A percentile compares a stretch with the other conserved stretches of the same genome.
phyloP scores from a whole-genome alignment of 495 filamentous ascomycete species.

The Talaromyces stipitatus region DNA sequence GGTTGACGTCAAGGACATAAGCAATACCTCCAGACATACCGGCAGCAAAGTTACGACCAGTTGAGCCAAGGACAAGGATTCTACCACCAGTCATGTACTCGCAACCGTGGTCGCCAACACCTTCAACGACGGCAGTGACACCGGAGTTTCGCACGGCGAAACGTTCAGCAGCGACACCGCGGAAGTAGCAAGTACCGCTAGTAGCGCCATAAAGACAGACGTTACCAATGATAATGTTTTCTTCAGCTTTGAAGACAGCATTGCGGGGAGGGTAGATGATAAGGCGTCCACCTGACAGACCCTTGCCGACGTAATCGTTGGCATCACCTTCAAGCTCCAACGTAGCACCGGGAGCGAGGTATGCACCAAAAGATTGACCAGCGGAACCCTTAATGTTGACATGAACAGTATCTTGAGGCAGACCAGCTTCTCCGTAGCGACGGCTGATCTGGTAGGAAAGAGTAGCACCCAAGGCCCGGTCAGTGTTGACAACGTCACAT shows the following conservation, averaged over 20 bases:
- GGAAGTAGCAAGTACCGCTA: slow-evolving; percentile 92
- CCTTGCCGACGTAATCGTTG: slow-evolving; percentile 99
- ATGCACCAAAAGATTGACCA: slow-evolving; percentile 96
- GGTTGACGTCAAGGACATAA: slow-evolving; percentile 87
- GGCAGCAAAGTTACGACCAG: slow-evolving; percentile 98
- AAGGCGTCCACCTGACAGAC: slow-evolving; percentile 88
- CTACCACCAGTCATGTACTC: slow-evolving; percentile 98
- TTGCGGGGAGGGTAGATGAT: slow-evolving; percentile 94
- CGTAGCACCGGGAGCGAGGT: slow-evolving; percentile 90
- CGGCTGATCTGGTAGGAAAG: slow-evolving; percentile 96
- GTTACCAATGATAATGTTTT: slow-evolving; percentile 95
- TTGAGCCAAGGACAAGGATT: slow-evolving; percentile 80
- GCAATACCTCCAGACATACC: slow-evolving; percentile 99
- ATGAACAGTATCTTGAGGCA: slow-evolving; percentile 93
- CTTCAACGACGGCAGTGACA: slow-evolving; percentile 93
- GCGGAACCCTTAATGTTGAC: slow-evolving; percentile 98
- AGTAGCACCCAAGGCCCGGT: slow-evolving; percentile 89
- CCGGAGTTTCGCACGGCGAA: slow-evolving; percentile 98
- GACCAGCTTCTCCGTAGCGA: slow-evolving; percentile 80
- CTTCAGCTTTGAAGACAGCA: slow-evolving; percentile 93
- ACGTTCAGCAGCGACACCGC: slow-evolving; percentile 92
- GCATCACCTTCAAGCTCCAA: slow-evolving; percentile 95
- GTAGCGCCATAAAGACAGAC: slow-evolving; percentile 98
- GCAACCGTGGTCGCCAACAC: slow-evolving; percentile 95
- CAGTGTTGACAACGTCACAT: slow-evolving; percentile 97